Base-by-base conservation (phyloP, 768 basidiomycete species). In the Multifurca ochricompacta region DNA sequence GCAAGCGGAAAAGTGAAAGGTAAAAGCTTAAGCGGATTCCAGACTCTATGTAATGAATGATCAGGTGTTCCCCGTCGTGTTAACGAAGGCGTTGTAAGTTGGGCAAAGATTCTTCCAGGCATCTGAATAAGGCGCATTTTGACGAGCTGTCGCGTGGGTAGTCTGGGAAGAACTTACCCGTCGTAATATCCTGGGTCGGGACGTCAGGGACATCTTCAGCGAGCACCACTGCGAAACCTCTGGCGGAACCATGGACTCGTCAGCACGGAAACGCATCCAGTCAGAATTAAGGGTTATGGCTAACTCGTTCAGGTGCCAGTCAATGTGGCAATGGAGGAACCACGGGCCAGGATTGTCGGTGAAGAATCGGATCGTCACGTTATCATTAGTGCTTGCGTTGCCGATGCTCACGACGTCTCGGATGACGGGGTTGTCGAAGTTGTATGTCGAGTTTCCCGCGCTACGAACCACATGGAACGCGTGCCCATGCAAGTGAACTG, bases 351-450 rank as follows among this genome's bases (percentile, higher is more conserved):
- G 56, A 25, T 65, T 65, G 53, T 68, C 65, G 2, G 65, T 68
- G 3, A 53, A 39, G 44, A 68, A 67, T 18, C 68, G 59, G 47
- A 70, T 59, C 11, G 55, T 47, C 10, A 63, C 54, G 11, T 55
- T 52, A 23, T 59, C 59, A n/a, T n/a, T n/a, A n/a, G n/a, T n/a
- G 2, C 34, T 47, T 2, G 8, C 0, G 9, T 21, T 14, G 11
- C 62, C 63, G 3, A 59, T 51, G 51, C 42, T 58, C 27, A 76
- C 69, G 6, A 73, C 74, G 59, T 79, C 78, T 41, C 77, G 65
- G 41, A 72, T 65, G 47, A 72, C 67, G 0, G 77, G 77, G 61
- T 78, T 74, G 8, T 40, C 43, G 4, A 32, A 54, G 36, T 64
- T 65, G 36, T 55, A 55, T 14, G 41, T 30, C n/a, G 47, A 19